Conservation (phyloP, 108 stramenopile species). For the Cylindrotheca fusiformis region DNA sequence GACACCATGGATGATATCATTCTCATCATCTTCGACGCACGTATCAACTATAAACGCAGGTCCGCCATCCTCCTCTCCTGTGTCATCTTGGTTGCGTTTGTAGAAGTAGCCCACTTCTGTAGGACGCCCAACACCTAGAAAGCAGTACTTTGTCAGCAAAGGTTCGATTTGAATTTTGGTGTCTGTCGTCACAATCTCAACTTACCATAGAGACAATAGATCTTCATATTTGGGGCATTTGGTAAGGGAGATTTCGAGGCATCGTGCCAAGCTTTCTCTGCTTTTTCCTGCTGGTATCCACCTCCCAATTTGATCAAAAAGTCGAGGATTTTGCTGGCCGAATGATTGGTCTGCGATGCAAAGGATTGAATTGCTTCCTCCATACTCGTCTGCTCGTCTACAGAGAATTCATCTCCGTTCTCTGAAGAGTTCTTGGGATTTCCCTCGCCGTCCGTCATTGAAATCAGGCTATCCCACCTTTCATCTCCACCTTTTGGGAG, state of each 20-base stretch:
- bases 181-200: neutral
- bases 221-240: constrained; percentile 75
- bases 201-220: constrained; percentile 85
- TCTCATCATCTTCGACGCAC: constrained; percentile 39
- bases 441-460: neutral
- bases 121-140: constrained; percentile 42
- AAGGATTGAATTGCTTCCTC: constrained; percentile 15
- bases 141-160: too few relatives aligned
- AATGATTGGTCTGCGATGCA: constrained; percentile 11
- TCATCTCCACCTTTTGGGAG: constrained; percentile 85
- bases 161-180: too few relatives aligned
- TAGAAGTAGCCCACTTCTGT: constrained; percentile 85
- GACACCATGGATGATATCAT: constrained; percentile 59
- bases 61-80: constrained; percentile 20
- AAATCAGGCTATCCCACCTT: constrained; percentile 70
- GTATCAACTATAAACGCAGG: constrained; percentile 69
- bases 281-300: constrained; percentile 45
- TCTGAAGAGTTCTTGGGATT: too few relatives aligned
- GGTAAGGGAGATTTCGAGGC: constrained; percentile 71
- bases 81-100: constrained; percentile 48
- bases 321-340: constrained; percentile 25
- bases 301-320: constrained; percentile 64
- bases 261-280: constrained; percentile 70
- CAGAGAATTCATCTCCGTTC: neutral
- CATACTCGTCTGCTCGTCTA: neutral